Evolutionary conservation across 1,284 basidiomycete genomes (phyloP), one percentile per base, ranked within the genome.

Genomic region (Sporisorium sorghi): DNA sequence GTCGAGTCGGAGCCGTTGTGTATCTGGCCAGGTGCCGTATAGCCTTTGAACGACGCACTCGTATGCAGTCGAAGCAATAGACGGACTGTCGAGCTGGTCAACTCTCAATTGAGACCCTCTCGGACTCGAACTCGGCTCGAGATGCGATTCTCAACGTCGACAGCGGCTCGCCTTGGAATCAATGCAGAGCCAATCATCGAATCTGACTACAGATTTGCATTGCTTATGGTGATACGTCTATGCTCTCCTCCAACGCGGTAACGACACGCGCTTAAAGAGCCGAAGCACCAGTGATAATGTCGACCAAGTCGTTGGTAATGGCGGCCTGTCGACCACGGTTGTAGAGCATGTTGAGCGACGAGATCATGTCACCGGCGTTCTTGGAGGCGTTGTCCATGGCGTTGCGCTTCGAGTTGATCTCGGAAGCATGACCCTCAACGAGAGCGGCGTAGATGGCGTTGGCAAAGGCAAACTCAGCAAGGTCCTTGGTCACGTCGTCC

Each of bases 321-420:
- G 93, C 91, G 77, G 95, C 96, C 89, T 99, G 96, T 86, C 96
- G 94, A 89, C 94, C 95, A 90, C 96, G 93, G 87, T 98, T 98
- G 90, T 96, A 85, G 42, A 83, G 60, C 82, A 84, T 82, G 71
- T 82, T 77, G 44, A 84, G 73, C 49, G 64, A 73, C 23, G 72
- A 75, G 66, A 84, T 85, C 84, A 86, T 85, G 76, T 82, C 83
- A 55, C 87, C 88, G 63, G 96, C 97, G 87, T 99, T 99, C 91
- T 88, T 99, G 77, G 95, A 96, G 55, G 96, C 97, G 85, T 96
- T 99, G 90, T 99, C 96, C 96, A 99, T 99, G 84, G 97, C 96
- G 82, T 97, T 98, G 80, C 96, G 92, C 78, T 77, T 83, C 44
- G 65, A 83, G 83, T 91, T 92, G 85, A 92, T 92, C 87, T 99